Percentiles rank a stretch among this genome's conserved stretches.
These are phyloP conservation scores for Didymella sp. DNA, from an alignment of 2,329 filamentous ascomycete genomes.

Conservation along the genomic window DNA sequence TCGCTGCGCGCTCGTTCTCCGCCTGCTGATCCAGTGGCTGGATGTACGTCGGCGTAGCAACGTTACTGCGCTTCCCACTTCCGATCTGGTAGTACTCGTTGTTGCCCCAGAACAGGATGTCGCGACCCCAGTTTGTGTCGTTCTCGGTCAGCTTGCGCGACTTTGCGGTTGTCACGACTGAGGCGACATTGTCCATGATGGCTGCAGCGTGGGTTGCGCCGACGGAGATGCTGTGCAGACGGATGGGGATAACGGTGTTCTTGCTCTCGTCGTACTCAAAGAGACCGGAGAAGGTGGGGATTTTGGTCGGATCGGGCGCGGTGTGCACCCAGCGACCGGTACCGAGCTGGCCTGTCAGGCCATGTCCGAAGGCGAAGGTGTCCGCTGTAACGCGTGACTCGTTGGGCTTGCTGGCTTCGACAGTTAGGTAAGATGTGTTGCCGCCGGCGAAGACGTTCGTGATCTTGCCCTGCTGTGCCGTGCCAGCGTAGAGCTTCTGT, in stretches of 20 bases:
- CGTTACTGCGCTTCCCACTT: constrained; percentile 85
- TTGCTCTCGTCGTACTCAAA: constrained; percentile 84
- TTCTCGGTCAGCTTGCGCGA: constrained; percentile 57
- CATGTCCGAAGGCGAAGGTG: constrained; percentile 85
- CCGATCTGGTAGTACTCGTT: constrained; percentile 95
- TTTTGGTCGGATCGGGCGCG: constrained; percentile 76
- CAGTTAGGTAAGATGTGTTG: constrained; percentile 82
- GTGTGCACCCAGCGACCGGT: constrained; percentile 90
- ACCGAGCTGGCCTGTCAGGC: constrained; percentile 82
- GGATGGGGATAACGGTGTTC: constrained; percentile 76
- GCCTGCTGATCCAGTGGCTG: constrained; percentile 72
- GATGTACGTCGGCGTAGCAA: constrained; percentile 78
- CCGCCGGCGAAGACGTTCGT: constrained; percentile 86
- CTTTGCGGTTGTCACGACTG: constrained; percentile 61
- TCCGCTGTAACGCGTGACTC: constrained; percentile 71
- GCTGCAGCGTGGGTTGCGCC: constrained; percentile 83
- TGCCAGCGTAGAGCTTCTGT: constrained; percentile 73
- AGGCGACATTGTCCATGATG: constrained; percentile 80
- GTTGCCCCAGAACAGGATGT: constrained; percentile 91
- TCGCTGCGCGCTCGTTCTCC: constrained; percentile 52
- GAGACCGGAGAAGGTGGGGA: constrained; percentile 82
- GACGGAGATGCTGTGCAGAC: constrained; percentile 73
- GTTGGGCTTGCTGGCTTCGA: constrained; percentile 74
- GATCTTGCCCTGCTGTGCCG: constrained; percentile 68
- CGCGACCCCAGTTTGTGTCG: constrained; percentile 86